Base-by-base conservation (phyloP, 306 rosid species). In the Castanea crenata region DNA sequence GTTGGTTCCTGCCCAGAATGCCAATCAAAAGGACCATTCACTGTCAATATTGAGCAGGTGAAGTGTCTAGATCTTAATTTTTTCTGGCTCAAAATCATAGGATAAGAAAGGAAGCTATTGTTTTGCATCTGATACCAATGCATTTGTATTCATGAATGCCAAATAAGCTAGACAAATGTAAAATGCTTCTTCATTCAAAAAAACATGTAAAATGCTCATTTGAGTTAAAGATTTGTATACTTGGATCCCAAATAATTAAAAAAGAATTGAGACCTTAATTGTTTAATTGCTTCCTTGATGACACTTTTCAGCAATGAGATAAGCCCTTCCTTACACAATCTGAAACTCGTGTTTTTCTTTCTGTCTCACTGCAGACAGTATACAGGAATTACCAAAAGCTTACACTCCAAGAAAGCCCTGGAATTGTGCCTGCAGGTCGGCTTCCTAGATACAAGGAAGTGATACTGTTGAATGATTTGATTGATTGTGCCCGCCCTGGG, bases 1-100 rank as follows among this genome's bases (percentile, higher is more conserved):
- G 99, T 95, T 81, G 99, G 98, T 69, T 95, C 99, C 63, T 95
- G 99, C 86, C 98, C 99, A 0, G 99, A 95, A 86, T 95, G 99
- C 80, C 97, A 91, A 83, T 93, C 99, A 5, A 92, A 91, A 82
- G 99, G 98, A 63, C 99, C 99, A 6, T 95, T 95, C 78, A 89
- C 89, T 64, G 92, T 95, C 86, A 95, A 95, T 76, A 85, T 95
- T 55, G 99, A 95, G 87, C 98, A 95, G 99, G 99, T 92, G 79
- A 78, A 51, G 62, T 65, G 59, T 69, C 55, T 19, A 27, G 29
- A 68, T 54, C 61, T 70, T 67, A 32, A 65, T 27, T 58, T 71
- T 63, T 31, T 27, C 14, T 23, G 10, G 10, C 34, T 29, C 41
- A 63, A 27, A 63, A 63, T 63, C 16, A 35, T 12, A 14, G n/a